phyloP scores from a whole-genome alignment of 2,329 filamentous ascomycete genomes.

The Epichloe elymi region DNA sequence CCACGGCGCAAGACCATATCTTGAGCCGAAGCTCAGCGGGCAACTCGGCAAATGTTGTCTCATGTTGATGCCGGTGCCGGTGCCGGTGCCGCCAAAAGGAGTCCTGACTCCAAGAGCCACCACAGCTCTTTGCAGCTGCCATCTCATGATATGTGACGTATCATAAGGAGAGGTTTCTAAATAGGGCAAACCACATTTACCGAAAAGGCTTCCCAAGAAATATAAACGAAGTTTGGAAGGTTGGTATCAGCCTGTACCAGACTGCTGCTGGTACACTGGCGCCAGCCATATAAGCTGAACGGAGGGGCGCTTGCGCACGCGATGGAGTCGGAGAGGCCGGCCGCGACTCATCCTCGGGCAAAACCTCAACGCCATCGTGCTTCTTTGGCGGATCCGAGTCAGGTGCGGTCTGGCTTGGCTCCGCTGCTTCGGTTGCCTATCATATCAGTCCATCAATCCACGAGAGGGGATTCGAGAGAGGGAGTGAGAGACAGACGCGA shows the following conservation, averaged over 20 bases:
- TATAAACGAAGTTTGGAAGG: not conserved
- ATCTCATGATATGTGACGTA: conserved; percentile 1
- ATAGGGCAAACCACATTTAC: not conserved
- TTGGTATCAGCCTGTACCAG: conserved; percentile 1
- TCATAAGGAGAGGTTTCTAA: not conserved
- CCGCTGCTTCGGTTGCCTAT: not conserved
- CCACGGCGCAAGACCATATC: conserved; percentile 23
- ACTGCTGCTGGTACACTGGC: conserved; percentile 2
- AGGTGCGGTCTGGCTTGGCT: not conserved
- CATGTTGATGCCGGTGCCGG: not conserved
- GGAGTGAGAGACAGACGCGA: not conserved
- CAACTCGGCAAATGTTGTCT: conserved; percentile 15
- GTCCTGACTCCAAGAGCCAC: not conserved
- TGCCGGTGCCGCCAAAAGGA: not conserved
- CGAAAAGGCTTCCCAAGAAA: not conserved
- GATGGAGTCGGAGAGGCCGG: not conserved
- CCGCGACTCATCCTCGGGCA: conserved; percentile 2
- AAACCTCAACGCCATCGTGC: conserved; percentile 3
- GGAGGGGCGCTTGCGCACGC: not conserved
- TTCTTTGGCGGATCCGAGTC: not conserved
- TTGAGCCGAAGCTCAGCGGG: conserved; percentile 25
- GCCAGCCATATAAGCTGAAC: not conserved
- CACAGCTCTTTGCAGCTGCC: conserved; percentile 1
- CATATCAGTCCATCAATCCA: too few relatives aligned
- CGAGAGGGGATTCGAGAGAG: not conserved